These are phyloP conservation scores for Termitomyces sp. DNA, from an alignment of 768 basidiomycete species.

Conservation along the genomic window DNA sequence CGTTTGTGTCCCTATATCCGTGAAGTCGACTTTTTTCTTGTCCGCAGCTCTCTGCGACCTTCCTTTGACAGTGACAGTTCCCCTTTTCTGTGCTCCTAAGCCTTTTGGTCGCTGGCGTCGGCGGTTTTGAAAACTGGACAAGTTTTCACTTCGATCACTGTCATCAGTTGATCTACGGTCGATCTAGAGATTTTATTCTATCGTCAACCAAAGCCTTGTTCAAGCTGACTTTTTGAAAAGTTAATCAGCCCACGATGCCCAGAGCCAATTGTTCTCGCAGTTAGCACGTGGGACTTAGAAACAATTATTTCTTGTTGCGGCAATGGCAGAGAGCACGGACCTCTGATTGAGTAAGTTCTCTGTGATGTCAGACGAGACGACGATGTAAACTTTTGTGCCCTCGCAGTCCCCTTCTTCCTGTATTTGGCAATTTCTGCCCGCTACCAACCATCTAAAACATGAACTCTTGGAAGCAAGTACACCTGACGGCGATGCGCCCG, in stretches of 20 bases:
- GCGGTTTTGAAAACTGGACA: not conserved
- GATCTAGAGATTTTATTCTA: not conserved
- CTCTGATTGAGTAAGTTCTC: not conserved
- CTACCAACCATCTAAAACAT: no score
- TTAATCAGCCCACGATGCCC: not conserved
- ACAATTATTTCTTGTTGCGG: not conserved
- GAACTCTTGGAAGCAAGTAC: no score
- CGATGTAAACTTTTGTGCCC: not conserved
- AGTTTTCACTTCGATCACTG: not conserved
- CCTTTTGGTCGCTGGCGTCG: not conserved
- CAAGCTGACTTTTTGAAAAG: not conserved
- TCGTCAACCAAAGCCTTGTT: not conserved
- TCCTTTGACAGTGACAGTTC: not conserved
- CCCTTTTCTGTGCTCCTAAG: not conserved
- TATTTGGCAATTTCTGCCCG: not conserved
- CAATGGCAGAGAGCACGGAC: not conserved
- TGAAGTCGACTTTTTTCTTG: not conserved
- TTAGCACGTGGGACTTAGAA: not conserved
- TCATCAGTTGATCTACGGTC: not conserved
- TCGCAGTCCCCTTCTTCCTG: not conserved
- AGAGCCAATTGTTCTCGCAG: not conserved
- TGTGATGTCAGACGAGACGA: not conserved
- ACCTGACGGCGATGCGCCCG: not conserved
- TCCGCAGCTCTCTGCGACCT: not conserved
- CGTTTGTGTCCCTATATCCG: not conserved